Conservation (phyloP, 2,329 filamentous ascomycete species). For the Colletotrichum lindemuthianum region DNA sequence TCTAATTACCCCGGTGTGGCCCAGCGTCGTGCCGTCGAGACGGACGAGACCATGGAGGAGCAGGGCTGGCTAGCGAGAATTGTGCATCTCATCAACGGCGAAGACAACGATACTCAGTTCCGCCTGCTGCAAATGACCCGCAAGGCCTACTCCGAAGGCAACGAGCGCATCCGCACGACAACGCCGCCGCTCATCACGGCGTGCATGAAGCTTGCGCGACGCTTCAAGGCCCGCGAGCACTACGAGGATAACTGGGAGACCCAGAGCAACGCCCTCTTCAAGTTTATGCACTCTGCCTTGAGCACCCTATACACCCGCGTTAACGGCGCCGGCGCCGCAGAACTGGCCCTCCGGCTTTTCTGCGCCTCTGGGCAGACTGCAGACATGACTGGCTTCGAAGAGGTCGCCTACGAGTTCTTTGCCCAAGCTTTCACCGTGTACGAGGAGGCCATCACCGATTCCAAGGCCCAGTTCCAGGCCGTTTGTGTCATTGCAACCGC, state of each 20-base stretch:
- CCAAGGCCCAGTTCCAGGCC: conserved; percentile 95
- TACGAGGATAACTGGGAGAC: conserved; percentile 73
- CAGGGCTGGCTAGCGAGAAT: conserved; percentile 96
- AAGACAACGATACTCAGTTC: conserved; percentile 93
- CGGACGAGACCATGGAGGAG: conserved; percentile 97
- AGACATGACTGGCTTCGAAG: conserved; percentile 90
- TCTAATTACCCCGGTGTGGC: conserved; percentile 84
- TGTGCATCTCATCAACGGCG: conserved; percentile 84
- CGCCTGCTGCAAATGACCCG: conserved; percentile 88
- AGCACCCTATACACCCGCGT: conserved; percentile 90
- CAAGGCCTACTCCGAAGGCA: conserved; percentile 89
- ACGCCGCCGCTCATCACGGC: conserved; percentile 92
- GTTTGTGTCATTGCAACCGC: conserved; percentile 94
- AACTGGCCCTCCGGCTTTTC: conserved; percentile 89
- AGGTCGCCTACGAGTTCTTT: conserved; percentile 98
- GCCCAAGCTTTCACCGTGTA: conserved; percentile 98
- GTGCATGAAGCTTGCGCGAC: conserved; percentile 87
- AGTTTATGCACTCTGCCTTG: conserved; percentile 91
- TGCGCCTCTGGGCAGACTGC: conserved; percentile 92
- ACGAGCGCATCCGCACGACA: conserved; percentile 95
- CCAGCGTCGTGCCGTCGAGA: conserved; percentile 81
- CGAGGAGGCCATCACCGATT: conserved; percentile 95
- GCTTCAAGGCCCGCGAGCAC: conserved; percentile 91
- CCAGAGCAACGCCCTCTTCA: conserved; percentile 82
- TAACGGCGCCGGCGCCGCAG: conserved; percentile 79